Evolutionary conservation across 1,139 yeast species (phyloP).

Genomic region (Saccharomyces hybrid): DNA sequence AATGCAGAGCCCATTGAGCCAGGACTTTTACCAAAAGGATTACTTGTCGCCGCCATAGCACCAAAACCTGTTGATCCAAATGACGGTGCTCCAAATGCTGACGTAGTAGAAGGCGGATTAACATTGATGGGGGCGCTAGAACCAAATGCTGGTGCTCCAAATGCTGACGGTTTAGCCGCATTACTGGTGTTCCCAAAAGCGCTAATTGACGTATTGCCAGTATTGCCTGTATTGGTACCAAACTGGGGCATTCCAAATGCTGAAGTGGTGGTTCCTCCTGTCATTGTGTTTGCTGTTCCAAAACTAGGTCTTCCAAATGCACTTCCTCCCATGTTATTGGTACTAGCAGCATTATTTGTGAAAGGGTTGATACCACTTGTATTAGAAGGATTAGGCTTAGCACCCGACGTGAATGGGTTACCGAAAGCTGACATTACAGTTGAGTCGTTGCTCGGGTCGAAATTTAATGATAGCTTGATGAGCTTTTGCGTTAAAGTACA

Average conservation of each 20-base stretch:
- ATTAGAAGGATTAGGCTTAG: neutral
- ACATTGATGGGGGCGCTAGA: slow-evolving; percentile 12
- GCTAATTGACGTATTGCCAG: slow-evolving; percentile 2
- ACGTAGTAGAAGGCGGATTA: slow-evolving; percentile 5
- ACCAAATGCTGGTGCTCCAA: slow-evolving; percentile 21
- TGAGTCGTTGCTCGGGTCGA: slow-evolving; percentile 8
- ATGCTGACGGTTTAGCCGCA: slow-evolving; percentile 13
- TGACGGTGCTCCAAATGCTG: slow-evolving; percentile 15
- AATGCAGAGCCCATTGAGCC: neutral
- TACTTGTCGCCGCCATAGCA: neutral
- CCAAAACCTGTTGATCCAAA: slow-evolving; percentile 8
- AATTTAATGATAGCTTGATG: slow-evolving; percentile 33
- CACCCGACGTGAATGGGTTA: slow-evolving; percentile 7
- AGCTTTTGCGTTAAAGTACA: slow-evolving; percentile 34
- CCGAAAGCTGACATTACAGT: slow-evolving; percentile 7
- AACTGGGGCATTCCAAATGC: slow-evolving; percentile 24
- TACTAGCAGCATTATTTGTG: slow-evolving; percentile 3
- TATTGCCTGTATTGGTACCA: slow-evolving; percentile 12
- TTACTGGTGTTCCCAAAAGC: slow-evolving; percentile 16
- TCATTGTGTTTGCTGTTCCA: neutral
- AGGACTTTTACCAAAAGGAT: neutral
- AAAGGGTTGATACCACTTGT: slow-evolving; percentile 4
- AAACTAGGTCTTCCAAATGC: slow-evolving; percentile 20
- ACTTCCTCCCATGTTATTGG: slow-evolving; percentile 1
- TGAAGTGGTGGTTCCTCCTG: neutral